Base-by-base conservation (phyloP, 352 stramenopile genomes). In the Phytophthora fragariae region DNA sequence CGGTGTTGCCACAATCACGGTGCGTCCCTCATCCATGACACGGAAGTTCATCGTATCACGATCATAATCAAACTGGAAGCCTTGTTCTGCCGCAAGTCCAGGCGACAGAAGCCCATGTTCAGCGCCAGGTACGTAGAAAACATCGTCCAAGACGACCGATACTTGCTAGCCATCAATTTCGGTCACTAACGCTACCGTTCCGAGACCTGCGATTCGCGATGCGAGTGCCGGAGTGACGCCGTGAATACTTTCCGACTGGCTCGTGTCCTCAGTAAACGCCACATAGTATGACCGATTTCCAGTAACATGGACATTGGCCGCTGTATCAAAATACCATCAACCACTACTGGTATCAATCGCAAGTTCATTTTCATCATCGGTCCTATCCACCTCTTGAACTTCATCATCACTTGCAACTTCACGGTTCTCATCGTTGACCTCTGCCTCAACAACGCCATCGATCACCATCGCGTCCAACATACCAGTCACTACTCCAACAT, bases 251-350 rank as follows among this genome's bases (percentile, higher is more conserved):
- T 56, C 12, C 6, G 21, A 57, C 24, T 57, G 2, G 2, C 2
- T 15, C 8, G 7, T 49, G 29, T 57, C 44, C 21, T 46, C 44
- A 1, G 57, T 56, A 14, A 56, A 57, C 10, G 44, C 17, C 2
- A 52, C 19, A 17, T 64, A 64, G 17, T 64, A 19, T 10, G 17
- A 6, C 5, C 44, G 21, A 19, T 56, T 64, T 56, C 57, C 57
- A 33, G 12, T 56, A 2, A 64, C 8, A 19, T 64, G 57, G 3
- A 24, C 29, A 33, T 64, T 64, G 1, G 57, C 17, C 3, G 57
- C 41, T 31, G 57, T 64, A 64, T 64, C 57, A 19, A 57, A 64
- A 37, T 62, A 53, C 56, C 56, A 62, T 2, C 24, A 62, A 15
- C 56, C 56, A 39, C 37, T 27, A 21, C 56, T 29, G 2, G 56